Percentiles rank a stretch among this genome's conserved stretches.
Conservation (phyloP, 1,284 basidiomycete species). For the Pseudozyma sp. region DNA sequence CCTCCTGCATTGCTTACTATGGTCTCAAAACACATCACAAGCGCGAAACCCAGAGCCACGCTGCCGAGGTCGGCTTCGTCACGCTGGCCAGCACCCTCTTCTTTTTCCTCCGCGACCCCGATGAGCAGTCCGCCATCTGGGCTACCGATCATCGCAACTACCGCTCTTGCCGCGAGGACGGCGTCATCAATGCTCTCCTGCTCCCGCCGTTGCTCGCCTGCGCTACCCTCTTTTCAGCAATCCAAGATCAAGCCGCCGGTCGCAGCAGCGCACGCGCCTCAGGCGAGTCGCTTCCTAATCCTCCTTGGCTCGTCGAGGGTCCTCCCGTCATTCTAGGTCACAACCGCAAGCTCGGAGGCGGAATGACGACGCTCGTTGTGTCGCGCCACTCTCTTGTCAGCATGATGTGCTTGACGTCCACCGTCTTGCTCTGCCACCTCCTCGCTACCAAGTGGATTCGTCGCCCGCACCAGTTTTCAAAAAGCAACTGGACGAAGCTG, state of each 20-base stretch:
- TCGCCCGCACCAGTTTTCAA: constrained; percentile 50
- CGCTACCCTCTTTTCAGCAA: constrained; percentile 48
- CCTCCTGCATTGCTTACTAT: constrained; percentile 38
- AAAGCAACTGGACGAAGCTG: constrained; percentile 66
- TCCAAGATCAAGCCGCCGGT: constrained; percentile 48
- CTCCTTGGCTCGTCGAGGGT: constrained; percentile 53
- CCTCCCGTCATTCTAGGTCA: constrained; percentile 50
- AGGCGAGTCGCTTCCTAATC: constrained; percentile 45
- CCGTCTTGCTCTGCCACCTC: constrained; percentile 41
- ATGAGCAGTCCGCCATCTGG: constrained; percentile 56
- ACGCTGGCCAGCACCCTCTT: constrained; percentile 46
- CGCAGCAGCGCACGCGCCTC: constrained; percentile 43
- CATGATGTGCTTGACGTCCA: constrained; percentile 55
- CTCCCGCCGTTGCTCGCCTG: constrained; percentile 55
- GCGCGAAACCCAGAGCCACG: constrained; percentile 37
- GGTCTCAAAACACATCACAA: constrained; percentile 33
- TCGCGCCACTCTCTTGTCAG: constrained; percentile 57
- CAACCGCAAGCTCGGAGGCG: constrained; percentile 28
- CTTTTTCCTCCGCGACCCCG: constrained; percentile 43
- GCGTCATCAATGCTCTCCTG: constrained; percentile 55
- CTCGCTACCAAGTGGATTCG: constrained; percentile 56
- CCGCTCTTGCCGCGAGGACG: constrained; percentile 54
- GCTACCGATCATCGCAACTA: constrained; percentile 61
- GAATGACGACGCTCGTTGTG: constrained; percentile 48
- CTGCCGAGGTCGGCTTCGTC: constrained; percentile 49